Conservation (phyloP, 2,329 filamentous ascomycete genomes). For the Fusarium haematococcum region DNA sequence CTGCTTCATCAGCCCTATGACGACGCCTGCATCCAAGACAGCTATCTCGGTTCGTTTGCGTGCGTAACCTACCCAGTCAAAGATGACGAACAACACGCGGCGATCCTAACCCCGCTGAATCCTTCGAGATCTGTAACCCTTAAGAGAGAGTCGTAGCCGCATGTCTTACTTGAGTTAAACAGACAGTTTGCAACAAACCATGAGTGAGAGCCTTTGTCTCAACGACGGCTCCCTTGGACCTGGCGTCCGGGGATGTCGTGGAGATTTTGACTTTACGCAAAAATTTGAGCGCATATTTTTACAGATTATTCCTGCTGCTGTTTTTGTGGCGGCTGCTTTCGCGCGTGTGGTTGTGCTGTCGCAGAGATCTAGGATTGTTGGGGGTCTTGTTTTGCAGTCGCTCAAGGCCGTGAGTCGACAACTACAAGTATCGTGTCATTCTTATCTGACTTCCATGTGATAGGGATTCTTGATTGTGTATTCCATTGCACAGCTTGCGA, state of each 20-base stretch:
- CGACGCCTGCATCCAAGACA: neutral
- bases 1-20: neutral
- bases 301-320: conserved; percentile 54
- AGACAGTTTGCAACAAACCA: neutral
- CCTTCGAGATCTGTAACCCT: neutral
- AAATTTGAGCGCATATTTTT: conserved; percentile 62
- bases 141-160: neutral
- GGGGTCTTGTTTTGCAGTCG: conserved; percentile 49
- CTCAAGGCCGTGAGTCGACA: conserved; percentile 44
- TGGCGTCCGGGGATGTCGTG: conserved; percentile 57
- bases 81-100: neutral
- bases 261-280: conserved; percentile 64
- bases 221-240: conserved; percentile 58
- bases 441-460: neutral
- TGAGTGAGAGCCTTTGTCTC: conserved; percentile 45
- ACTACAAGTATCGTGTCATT: neutral
- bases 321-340: conserved; percentile 53
- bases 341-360: conserved; percentile 49
- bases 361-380: conserved; percentile 49
- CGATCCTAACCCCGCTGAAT: neutral
- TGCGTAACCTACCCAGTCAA: neutral
- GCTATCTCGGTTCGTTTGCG: neutral
- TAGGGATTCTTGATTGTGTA: conserved; percentile 44
- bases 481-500: conserved; percentile 46
- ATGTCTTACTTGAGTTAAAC: neutral